Evolutionary conservation across 2,329 filamentous ascomycete genomes (phyloP), one percentile per base, ranked within the genome.

Genomic region (Aspergillus quadrilineatus): DNA sequence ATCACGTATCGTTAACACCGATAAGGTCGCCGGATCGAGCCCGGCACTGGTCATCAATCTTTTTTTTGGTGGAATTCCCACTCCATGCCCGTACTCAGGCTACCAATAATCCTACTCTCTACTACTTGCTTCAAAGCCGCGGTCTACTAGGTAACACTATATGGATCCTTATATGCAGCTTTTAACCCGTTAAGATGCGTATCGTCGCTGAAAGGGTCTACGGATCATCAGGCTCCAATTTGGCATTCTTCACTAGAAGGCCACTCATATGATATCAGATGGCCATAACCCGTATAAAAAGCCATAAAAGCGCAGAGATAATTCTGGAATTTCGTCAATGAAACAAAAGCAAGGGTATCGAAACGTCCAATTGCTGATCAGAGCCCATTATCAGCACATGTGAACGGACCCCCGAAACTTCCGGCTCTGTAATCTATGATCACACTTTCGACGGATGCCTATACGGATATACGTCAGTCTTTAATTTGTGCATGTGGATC

Each of bases 361-460:
- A 22, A 22, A 34, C 29, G 37, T 37, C 42, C 53, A 41, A 57
- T 36, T 29, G 28, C 39, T 52, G 47, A 59, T 69, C 67, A 75
- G 8, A 75, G 42, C 32, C 59, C 70, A 44, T 76, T 79, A 57
- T 75, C 83, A 12, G 80, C 80, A 69, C 92, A 96, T 1, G 85
- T 85, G 69, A 96, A 96, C 0, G 90, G 84, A 1, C 85, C 84
- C 1, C 87, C 82, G 28, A 95, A 89, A 0, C 76, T 76, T 3
- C 84, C 83, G 1, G 79, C 74, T 32, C 81, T 69, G 67, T 93
- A 96, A 17, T 87, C 86, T 57, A 90, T 79, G 26, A 94, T 82
- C 12, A 79, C 75, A 52, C 73, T 74, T 59, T 75, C 69, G 50
- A 79, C 63, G 15, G 76, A 74, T 17, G 73, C 74, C 76, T 79